These are phyloP conservation scores for Microcyclospora tardicrescens DNA, from an alignment of 2,329 filamentous ascomycete species.

Conservation along the genomic window DNA sequence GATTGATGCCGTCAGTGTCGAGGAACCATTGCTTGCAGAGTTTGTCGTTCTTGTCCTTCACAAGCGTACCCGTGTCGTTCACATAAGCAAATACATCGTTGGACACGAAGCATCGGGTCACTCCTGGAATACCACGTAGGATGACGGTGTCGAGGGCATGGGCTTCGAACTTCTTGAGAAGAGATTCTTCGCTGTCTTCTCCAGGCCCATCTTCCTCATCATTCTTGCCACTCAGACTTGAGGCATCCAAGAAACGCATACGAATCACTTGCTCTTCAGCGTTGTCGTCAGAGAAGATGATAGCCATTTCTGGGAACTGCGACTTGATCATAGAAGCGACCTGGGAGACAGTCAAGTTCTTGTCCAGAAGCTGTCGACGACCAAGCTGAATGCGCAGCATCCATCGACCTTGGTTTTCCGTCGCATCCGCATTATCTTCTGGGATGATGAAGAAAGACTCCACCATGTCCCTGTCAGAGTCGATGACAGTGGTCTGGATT, in stretches of 20 bases:
- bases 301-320: slow-evolving; percentile 73
- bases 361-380: slow-evolving; percentile 89
- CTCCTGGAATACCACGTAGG: slow-evolving; percentile 76
- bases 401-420: slow-evolving; percentile 72
- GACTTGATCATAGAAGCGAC: slow-evolving; percentile 83
- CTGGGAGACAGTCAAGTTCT: slow-evolving; percentile 80
- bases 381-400: slow-evolving; percentile 85
- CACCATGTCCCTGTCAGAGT: slow-evolving; percentile 83
- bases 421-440: slow-evolving; percentile 54
- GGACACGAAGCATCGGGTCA: slow-evolving; percentile 88
- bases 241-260: slow-evolving; percentile 49
- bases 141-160: slow-evolving; percentile 86
- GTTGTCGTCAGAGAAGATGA: slow-evolving; percentile 97
- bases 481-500: slow-evolving; percentile 71
- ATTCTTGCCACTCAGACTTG: slow-evolving; percentile 37
- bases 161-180: slow-evolving; percentile 81
- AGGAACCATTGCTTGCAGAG: slow-evolving; percentile 87
- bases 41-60: slow-evolving; percentile 59
- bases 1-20: slow-evolving; percentile 80
- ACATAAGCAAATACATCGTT: slow-evolving; percentile 59
- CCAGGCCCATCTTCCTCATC: slow-evolving; percentile 53
- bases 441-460: slow-evolving; percentile 94
- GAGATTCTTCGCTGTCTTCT: slow-evolving; percentile 72
- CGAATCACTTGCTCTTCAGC: slow-evolving; percentile 90
- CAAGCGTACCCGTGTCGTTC: slow-evolving; percentile 56